Percentiles rank a stretch among this genome's conserved stretches.
These are phyloP conservation scores for Teunomyces lycoperdinae DNA, from an alignment of 805 yeast genomes.

Conservation along the genomic window DNA sequence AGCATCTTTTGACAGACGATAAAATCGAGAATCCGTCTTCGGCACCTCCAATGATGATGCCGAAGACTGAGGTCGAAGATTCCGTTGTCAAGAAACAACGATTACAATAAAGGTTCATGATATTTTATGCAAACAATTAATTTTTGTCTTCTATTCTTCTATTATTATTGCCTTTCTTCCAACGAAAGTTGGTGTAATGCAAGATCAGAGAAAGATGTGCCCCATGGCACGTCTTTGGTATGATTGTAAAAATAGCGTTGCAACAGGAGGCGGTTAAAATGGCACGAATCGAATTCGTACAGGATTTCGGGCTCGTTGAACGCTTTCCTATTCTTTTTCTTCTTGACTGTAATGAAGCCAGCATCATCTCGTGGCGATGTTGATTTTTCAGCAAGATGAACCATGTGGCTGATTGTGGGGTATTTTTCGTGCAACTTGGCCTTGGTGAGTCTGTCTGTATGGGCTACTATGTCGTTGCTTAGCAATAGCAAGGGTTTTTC, in stretches of 20 bases:
- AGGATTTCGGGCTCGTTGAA: slow-evolving; percentile 30
- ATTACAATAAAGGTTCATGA: slow-evolving; percentile 2
- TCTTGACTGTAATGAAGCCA: slow-evolving; percentile 13
- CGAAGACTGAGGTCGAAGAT: background rate
- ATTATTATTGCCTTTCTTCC: background rate
- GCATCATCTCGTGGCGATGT: background rate
- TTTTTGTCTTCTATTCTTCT: background rate
- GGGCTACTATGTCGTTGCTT: slow-evolving; percentile 52
- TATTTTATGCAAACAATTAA: background rate
- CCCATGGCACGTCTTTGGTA: slow-evolving; percentile 40
- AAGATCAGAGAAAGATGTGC: slow-evolving; percentile 52
- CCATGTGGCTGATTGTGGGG: slow-evolving; percentile 42
- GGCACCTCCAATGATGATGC: background rate
- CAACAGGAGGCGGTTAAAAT: slow-evolving; percentile 26
- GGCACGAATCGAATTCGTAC: slow-evolving; percentile 26
- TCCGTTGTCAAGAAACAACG: slow-evolving; percentile 8
- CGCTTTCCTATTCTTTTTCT: slow-evolving; percentile 21
- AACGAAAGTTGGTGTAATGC: slow-evolving; percentile 34
- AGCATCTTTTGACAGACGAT: slow-evolving; percentile 54
- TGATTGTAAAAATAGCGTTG: slow-evolving; percentile 13
- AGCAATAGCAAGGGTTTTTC: slow-evolving; percentile 40
- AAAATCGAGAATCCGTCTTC: background rate
- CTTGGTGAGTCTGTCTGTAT: slow-evolving; percentile 52
- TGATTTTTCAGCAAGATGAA: slow-evolving; percentile 13
- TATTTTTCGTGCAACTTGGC: slow-evolving; percentile 41